Conservation (phyloP, 768 basidiomycete genomes). For the Paxillus ammoniavirescens region DNA sequence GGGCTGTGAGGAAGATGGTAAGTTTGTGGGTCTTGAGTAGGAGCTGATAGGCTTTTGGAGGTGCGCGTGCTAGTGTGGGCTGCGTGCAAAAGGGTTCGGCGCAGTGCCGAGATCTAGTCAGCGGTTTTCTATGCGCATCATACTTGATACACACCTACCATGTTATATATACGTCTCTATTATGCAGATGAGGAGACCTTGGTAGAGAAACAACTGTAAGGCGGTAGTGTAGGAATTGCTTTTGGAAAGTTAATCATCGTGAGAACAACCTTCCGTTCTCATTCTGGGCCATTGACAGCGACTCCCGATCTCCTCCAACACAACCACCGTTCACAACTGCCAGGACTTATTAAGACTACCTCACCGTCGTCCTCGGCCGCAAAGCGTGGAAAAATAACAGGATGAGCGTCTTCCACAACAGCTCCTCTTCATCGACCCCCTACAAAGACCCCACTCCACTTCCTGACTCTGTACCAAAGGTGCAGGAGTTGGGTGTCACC, state of each 20-base stretch:
- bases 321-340: constrained; percentile 7
- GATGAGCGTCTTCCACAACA: constrained; percentile 55
- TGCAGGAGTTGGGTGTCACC: constrained; percentile 84
- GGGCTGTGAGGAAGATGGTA: constrained; percentile 57
- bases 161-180: constrained; percentile 5
- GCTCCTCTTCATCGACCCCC: constrained; percentile 45
- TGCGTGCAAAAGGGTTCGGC: constrained; percentile 15
- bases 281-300: neutral
- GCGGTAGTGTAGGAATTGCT: neutral
- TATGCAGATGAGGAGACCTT: neutral
- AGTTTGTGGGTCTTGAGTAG: constrained; percentile 74
- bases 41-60: constrained; percentile 64
- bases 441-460: constrained; percentile 67
- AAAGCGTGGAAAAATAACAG: neutral
- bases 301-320: constrained; percentile 16
- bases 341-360: neutral
- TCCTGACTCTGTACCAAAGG: constrained; percentile 67
- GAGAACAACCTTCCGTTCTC: constrained; percentile 26
- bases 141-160: constrained; percentile 15
- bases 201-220: too few relatives aligned
- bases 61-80: constrained; percentile 54
- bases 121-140: neutral
- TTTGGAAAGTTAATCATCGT: neutral
- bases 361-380: constrained; percentile 14
- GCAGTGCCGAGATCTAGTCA: neutral